phyloP scores from a whole-genome alignment of 2,329 filamentous ascomycete genomes.

The Sphaerulina populicola region DNA sequence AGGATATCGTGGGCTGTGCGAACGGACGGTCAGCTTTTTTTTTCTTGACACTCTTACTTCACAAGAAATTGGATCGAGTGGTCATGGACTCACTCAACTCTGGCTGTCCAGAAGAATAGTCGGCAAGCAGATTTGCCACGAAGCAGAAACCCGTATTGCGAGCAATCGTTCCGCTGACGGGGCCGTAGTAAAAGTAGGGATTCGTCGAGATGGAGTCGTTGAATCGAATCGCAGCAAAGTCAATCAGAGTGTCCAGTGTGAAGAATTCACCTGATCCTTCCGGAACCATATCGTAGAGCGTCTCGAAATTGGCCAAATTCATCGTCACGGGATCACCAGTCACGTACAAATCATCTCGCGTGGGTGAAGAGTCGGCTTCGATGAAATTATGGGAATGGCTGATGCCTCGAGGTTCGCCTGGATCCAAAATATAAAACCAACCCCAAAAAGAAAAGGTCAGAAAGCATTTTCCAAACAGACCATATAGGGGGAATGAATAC shows the following conservation, averaged over 20 bases:
- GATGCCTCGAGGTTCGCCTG: slow-evolving; percentile 30
- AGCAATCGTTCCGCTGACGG: slow-evolving; percentile 25
- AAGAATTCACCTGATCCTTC: slow-evolving; percentile 22
- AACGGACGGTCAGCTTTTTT: no score
- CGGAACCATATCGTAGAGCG: slow-evolving; percentile 34
- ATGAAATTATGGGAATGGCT: slow-evolving; percentile 49
- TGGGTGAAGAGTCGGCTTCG: slow-evolving; percentile 48
- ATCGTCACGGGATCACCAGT: slow-evolving; percentile 43
- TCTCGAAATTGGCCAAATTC: slow-evolving; percentile 46
- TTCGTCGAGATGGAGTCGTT: slow-evolving; percentile 25
- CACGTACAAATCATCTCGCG: slow-evolving; percentile 46
- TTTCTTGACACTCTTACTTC: no score
- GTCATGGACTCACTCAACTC: slow-evolving; percentile 26
- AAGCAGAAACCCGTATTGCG: slow-evolving; percentile 25
- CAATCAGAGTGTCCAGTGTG: slow-evolving; percentile 27
- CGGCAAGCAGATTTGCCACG: slow-evolving; percentile 24
- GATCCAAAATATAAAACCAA: no score
- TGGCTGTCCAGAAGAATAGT: slow-evolving; percentile 28
- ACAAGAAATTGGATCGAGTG: no score
- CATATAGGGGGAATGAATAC: no score
- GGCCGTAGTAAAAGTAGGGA: slow-evolving; percentile 28
- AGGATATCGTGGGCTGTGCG: slow-evolving; percentile 17
- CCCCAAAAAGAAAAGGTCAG: no score
- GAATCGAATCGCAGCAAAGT: slow-evolving; percentile 25
- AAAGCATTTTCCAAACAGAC: slow-evolving; percentile 5